These are phyloP conservation scores for Corymbia calophylla DNA, from an alignment of 441 rosid species.

Conservation along the genomic window DNA sequence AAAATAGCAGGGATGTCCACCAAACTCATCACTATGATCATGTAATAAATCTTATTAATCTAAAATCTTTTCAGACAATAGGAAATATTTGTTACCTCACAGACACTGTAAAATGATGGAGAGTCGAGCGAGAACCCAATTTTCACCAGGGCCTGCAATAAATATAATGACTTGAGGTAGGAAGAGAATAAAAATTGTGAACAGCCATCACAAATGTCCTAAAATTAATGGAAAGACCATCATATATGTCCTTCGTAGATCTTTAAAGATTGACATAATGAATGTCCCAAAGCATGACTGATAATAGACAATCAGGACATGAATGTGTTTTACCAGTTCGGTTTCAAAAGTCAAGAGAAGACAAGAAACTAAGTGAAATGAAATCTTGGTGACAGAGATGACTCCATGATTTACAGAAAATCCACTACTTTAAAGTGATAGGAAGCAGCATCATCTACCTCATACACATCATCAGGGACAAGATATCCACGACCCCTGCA, in stretches of 20 bases:
- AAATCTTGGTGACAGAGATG: background rate
- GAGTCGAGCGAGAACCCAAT: slow-evolving; percentile 55
- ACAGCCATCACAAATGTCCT: background rate
- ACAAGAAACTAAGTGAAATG: background rate
- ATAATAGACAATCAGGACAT: background rate
- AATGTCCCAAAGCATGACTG: background rate
- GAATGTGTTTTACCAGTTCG: background rate
- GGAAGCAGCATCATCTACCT: slow-evolving; percentile 18
- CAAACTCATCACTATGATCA: background rate
- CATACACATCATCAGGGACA: slow-evolving; percentile 38
- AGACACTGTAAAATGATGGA: slow-evolving; percentile 56
- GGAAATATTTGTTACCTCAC: slow-evolving; percentile 38
- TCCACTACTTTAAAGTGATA: background rate
- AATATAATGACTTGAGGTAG: background rate
- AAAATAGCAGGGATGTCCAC: background rate
- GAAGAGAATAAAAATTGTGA: background rate
- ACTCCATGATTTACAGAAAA: background rate
- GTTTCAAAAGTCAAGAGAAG: background rate
- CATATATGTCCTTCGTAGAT: background rate
- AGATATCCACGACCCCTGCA: slow-evolving; percentile 52
- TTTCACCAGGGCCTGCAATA: slow-evolving; percentile 51
- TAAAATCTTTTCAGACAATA: background rate
- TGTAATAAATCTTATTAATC: background rate
- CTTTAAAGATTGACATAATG: background rate
- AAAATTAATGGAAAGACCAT: background rate